phyloP scores from a whole-genome alignment of 2,329 filamentous ascomycete genomes.

The Talaromyces pinophilus region DNA sequence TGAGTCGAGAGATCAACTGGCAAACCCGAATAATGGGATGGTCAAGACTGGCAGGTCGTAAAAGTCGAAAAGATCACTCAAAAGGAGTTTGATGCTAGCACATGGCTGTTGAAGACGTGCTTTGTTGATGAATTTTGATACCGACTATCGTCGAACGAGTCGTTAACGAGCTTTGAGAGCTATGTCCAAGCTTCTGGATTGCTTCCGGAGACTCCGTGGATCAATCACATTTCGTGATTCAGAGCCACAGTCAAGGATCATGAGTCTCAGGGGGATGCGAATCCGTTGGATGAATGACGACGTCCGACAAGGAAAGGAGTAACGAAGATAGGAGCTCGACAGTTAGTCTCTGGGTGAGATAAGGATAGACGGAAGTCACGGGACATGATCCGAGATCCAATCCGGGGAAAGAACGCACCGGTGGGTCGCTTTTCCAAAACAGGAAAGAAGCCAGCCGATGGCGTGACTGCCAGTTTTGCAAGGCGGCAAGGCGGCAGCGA shows the following conservation, averaged over 20 bases:
- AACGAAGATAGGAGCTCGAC: background rate
- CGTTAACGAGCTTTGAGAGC: background rate
- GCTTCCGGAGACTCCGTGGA: constrained; percentile 4
- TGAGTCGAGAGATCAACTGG: background rate
- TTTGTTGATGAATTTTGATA: background rate
- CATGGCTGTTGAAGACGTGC: constrained; percentile 18
- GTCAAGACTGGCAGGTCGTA: background rate
- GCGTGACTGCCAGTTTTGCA: constrained; percentile 8
- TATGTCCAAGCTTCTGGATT: background rate
- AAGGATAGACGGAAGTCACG: constrained; percentile 2
- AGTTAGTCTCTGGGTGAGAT: background rate
- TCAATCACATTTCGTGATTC: constrained; percentile 7
- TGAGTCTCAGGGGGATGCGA: background rate
- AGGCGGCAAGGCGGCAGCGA: constrained; percentile 1
- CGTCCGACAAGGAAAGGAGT: background rate
- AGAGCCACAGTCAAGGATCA: background rate
- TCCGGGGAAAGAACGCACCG: constrained; percentile 17
- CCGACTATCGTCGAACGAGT: background rate
- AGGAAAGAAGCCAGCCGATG: background rate
- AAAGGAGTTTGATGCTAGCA: background rate
- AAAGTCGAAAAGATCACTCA: background rate
- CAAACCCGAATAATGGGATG: background rate
- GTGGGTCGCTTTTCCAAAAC: background rate
- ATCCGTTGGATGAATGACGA: constrained; percentile 1
- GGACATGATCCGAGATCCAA: constrained; percentile 10